These are phyloP conservation scores for Collybia nuda DNA, from an alignment of 768 basidiomycete genomes.

Conservation along the genomic window DNA sequence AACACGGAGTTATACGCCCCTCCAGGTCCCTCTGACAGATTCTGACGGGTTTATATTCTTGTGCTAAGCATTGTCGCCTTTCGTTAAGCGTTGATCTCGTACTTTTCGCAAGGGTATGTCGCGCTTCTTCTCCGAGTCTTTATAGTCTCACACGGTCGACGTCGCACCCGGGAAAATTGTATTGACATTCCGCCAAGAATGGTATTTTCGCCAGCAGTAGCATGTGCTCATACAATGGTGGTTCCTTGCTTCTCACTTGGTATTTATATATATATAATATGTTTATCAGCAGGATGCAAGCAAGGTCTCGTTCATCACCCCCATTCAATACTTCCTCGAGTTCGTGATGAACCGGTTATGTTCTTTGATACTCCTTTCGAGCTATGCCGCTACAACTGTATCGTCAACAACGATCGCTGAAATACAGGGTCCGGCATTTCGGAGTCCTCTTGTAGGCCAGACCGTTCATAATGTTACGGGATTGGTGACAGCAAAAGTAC, in stretches of 20 bases:
- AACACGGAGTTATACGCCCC: no score
- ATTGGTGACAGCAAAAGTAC: conserved; percentile 53
- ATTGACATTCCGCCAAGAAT: no score
- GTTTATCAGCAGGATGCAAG: no score
- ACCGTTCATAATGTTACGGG: conserved; percentile 47
- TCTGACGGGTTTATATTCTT: no score
- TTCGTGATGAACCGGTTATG: conserved; percentile 29
- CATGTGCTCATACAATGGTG: conserved; percentile 11
- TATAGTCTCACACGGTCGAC: conserved; percentile 1
- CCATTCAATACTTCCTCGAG: conserved; percentile 1
- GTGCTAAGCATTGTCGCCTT: no score
- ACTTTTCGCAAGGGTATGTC: no score
- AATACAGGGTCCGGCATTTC: conserved; percentile 49
- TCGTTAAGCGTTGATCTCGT: no score
- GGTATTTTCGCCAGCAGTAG: conserved; percentile 8
- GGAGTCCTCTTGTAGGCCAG: conserved; percentile 45
- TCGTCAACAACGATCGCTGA: conserved; percentile 42
- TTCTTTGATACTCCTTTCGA: conserved; percentile 25
- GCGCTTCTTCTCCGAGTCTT: neutral
- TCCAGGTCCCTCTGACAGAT: no score
- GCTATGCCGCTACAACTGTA: conserved; percentile 23
- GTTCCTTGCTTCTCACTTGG: neutral
- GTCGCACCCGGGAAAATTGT: neutral
- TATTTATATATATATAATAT: no score
- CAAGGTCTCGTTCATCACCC: no score